Conservation (phyloP, 1,284 basidiomycete genomes). For the Golubevia pallescens region DNA sequence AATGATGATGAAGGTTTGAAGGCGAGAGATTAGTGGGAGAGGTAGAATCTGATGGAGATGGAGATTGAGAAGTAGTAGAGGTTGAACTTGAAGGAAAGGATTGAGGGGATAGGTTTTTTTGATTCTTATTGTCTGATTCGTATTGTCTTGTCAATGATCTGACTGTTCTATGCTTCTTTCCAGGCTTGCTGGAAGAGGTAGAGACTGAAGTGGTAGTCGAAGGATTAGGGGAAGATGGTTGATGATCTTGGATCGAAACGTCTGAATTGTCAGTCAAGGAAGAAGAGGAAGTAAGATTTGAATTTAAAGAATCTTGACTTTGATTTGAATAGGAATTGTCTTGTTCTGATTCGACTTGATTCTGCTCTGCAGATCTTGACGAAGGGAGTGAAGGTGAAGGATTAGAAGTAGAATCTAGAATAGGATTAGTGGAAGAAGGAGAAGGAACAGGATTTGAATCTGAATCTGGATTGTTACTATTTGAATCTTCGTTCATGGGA, state of each 20-base stretch:
- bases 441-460: neutral
- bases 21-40: neutral
- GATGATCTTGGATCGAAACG: no score
- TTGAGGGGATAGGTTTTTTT: neutral
- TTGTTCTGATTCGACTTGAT: no score
- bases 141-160: slow-evolving; percentile 14
- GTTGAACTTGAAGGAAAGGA: neutral
- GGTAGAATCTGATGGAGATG: neutral
- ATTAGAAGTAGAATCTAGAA: neutral
- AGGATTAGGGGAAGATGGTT: no score
- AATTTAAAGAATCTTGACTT: no score
- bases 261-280: no score
- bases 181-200: neutral
- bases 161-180: slow-evolving; percentile 11
- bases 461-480: no score
- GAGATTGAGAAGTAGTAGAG: neutral
- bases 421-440: neutral
- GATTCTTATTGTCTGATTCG: no score
- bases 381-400: neutral
- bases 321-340: no score
- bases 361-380: no score
- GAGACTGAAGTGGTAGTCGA: no score
- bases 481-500: no score
- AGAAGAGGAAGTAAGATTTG: no score
- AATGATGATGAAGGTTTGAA: slow-evolving; percentile 15